phyloP scores from a whole-genome alignment of 768 basidiomycete genomes.

The Boletus eberwhitei region DNA sequence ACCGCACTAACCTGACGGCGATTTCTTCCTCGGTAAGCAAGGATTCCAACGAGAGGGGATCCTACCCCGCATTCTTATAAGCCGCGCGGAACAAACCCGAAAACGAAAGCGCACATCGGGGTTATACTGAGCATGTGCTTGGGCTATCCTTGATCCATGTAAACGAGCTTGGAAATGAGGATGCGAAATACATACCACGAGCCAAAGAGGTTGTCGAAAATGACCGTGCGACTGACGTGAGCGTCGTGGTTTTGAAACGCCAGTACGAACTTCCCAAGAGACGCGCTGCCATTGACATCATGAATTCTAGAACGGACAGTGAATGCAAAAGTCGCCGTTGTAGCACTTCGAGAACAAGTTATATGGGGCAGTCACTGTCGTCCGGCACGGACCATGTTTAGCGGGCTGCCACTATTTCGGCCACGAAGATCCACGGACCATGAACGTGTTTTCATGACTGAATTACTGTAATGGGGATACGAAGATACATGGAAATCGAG shows the following conservation, averaged over 20 bases:
- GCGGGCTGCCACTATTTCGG: not conserved
- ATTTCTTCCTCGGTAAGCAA: conserved; percentile 87
- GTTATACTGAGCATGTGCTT: conserved; percentile 20
- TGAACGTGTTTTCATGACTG: not conserved
- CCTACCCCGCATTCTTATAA: conserved; percentile 44
- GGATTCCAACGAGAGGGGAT: conserved; percentile 77
- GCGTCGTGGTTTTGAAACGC: conserved; percentile 12
- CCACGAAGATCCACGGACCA: not conserved
- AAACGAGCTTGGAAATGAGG: not conserved
- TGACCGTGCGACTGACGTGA: conserved; percentile 12
- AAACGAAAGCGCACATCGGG: conserved; percentile 14
- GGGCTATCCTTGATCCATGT: conserved; percentile 10
- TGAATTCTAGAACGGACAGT: not conserved
- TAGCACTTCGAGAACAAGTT: not conserved
- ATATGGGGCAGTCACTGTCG: not conserved
- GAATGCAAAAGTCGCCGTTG: not conserved
- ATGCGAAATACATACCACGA: conserved; percentile 16
- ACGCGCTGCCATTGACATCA: not conserved
- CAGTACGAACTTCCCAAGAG: conserved; percentile 4
- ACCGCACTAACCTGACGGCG: conserved; percentile 66
- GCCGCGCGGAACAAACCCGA: not conserved
- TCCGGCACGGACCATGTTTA: conserved; percentile 18
- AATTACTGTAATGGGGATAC: not conserved
- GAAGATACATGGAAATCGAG: not conserved
- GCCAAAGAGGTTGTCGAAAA: conserved; percentile 19